phyloP scores from a whole-genome alignment of 1,139 yeast genomes.

The Pichia sp. region DNA sequence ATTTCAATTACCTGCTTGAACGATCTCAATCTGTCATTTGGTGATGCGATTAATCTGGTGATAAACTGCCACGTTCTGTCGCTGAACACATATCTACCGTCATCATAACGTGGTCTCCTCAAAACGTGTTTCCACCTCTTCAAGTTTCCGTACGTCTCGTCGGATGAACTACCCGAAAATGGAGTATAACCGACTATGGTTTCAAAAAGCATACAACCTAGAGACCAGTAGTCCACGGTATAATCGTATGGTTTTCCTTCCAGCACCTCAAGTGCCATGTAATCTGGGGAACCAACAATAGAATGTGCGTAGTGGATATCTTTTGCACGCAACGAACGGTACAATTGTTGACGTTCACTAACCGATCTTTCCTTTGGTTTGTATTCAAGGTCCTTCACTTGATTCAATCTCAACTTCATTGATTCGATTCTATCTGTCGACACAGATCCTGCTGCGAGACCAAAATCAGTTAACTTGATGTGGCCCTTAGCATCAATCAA shows the following conservation, averaged over 20 bases:
- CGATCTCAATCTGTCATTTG: constrained; percentile 65
- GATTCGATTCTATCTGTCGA: constrained; percentile 91
- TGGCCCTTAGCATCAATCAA: constrained; percentile 93
- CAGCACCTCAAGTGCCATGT: constrained; percentile 96
- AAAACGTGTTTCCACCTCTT: constrained; percentile 89
- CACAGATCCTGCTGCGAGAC: constrained; percentile 94
- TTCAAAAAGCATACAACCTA: constrained; percentile 92
- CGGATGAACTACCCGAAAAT: constrained; percentile 87
- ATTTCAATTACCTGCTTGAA: constrained; percentile 77
- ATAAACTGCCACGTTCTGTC: constrained; percentile 96
- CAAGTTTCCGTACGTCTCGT: constrained; percentile 90
- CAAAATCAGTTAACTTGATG: constrained; percentile 94
- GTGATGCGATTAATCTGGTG: constrained; percentile 72
- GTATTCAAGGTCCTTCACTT: constrained; percentile 68
- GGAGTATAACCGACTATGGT: constrained; percentile 96
- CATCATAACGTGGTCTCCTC: constrained; percentile 86
- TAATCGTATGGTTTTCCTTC: constrained; percentile 92
- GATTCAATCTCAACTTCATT: constrained; percentile 80
- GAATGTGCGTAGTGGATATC: constrained; percentile 84
- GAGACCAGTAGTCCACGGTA: constrained; percentile 97
- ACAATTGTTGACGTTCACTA: constrained; percentile 80
- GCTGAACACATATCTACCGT: constrained; percentile 86
- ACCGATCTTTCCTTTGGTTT: constrained; percentile 74
- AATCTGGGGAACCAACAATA: constrained; percentile 97
- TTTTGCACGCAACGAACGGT: constrained; percentile 62